These are phyloP conservation scores for Trichophyton mentagrophytes DNA, from an alignment of 2,329 filamentous ascomycete species.

Conservation along the genomic window DNA sequence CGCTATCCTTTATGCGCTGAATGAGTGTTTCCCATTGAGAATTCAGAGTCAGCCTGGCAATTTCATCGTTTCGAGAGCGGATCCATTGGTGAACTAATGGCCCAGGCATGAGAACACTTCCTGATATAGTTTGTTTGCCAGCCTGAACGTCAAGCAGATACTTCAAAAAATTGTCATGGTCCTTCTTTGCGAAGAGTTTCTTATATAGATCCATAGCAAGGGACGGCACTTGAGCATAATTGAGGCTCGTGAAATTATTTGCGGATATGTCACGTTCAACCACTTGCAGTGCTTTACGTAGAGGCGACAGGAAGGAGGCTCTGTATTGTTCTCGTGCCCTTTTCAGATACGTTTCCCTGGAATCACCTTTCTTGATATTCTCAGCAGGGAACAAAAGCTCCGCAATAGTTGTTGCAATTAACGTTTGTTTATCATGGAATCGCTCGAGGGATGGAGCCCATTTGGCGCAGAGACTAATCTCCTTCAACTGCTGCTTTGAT, in stretches of 20 bases:
- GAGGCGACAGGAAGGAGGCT: slow-evolving; percentile 36
- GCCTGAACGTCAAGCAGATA: slow-evolving; percentile 40
- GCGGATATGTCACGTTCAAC: slow-evolving; percentile 42
- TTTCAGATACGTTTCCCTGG: slow-evolving; percentile 42
- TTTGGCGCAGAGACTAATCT: slow-evolving; percentile 46
- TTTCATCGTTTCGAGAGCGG: neutral
- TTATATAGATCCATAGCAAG: slow-evolving; percentile 45
- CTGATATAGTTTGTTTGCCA: slow-evolving; percentile 42
- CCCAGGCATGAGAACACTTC: slow-evolving; percentile 43
- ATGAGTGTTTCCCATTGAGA: slow-evolving; percentile 47
- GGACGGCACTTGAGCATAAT: slow-evolving; percentile 46
- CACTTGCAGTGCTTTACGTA: slow-evolving; percentile 38
- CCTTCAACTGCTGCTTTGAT: slow-evolving; percentile 30
- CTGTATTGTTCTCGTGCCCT: slow-evolving; percentile 44
- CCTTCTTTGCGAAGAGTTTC: slow-evolving; percentile 39
- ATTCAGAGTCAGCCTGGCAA: slow-evolving; percentile 20
- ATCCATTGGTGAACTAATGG: slow-evolving; percentile 34
- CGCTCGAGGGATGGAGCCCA: slow-evolving; percentile 46
- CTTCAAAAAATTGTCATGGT: slow-evolving; percentile 37
- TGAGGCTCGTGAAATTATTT: slow-evolving; percentile 43
- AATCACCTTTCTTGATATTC: slow-evolving; percentile 19
- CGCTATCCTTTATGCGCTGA: slow-evolving; percentile 45
- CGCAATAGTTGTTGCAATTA: slow-evolving; percentile 45
- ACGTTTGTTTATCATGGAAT: slow-evolving; percentile 48
- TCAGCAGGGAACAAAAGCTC: slow-evolving; percentile 40